phyloP scores from a whole-genome alignment of 441 rosid species.

The Omphalea diandra region DNA sequence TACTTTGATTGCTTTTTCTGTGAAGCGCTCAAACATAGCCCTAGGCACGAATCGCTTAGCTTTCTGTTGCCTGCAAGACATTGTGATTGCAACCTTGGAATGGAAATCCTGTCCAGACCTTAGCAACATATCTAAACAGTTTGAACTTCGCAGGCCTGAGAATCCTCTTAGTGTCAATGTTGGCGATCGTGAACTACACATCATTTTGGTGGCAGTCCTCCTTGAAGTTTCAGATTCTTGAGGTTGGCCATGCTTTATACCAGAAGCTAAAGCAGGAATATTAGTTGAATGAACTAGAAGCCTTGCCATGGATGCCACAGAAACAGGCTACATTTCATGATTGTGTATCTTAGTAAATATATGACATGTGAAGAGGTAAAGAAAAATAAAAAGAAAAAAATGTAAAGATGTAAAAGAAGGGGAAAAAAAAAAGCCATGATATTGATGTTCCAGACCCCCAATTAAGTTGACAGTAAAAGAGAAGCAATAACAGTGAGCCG shows the following conservation, averaged over 20 bases:
- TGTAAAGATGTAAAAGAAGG: too few relatives aligned
- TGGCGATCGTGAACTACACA: slow-evolving; percentile 40
- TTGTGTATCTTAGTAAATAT: slow-evolving; percentile 19
- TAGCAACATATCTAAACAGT: slow-evolving; percentile 46
- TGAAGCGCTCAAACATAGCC: slow-evolving; percentile 97
- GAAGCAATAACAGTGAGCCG: too few relatives aligned
- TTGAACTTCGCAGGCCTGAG: slow-evolving; percentile 64
- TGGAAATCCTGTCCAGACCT: slow-evolving; percentile 44
- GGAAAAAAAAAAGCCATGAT: neutral
- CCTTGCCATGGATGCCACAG: slow-evolving; percentile 53
- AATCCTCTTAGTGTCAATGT: slow-evolving; percentile 46
- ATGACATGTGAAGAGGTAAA: neutral
- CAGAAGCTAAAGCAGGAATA: slow-evolving; percentile 41
- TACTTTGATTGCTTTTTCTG: slow-evolving; percentile 97
- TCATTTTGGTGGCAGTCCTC: slow-evolving; percentile 48
- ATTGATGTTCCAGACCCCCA: neutral
- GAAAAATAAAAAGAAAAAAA: neutral
- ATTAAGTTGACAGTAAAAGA: neutral
- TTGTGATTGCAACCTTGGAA: slow-evolving; percentile 38
- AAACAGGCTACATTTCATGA: slow-evolving; percentile 40
- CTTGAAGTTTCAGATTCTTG: slow-evolving; percentile 44
- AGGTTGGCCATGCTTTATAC: slow-evolving; percentile 41
- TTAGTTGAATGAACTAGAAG: slow-evolving; percentile 55
- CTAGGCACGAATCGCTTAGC: slow-evolving; percentile 49
- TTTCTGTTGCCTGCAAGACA: slow-evolving; percentile 43